phyloP scores from a whole-genome alignment of 768 basidiomycete species.

The Lactarius trivialis region DNA sequence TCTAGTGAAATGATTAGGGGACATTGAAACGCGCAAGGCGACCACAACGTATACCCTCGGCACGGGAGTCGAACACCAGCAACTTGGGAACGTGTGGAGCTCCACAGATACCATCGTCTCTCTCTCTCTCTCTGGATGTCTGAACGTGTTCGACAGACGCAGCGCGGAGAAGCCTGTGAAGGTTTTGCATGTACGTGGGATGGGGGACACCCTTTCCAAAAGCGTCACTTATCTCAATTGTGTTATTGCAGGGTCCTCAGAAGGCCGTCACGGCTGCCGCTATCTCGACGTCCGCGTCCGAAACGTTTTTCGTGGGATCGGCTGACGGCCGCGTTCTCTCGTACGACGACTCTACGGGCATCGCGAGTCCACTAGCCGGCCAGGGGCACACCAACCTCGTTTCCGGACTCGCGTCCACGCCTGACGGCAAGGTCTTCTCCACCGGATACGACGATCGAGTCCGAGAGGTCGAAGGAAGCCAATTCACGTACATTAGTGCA shows the following conservation, averaged over 20 bases:
- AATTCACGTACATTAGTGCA: slow-evolving; percentile 42
- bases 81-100: slow-evolving; percentile 85
- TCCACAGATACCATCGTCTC: slow-evolving; percentile 67
- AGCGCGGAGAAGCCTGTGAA: slow-evolving; percentile 48
- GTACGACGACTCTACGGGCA: slow-evolving; percentile 49
- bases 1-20: slow-evolving; percentile 48
- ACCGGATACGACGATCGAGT: slow-evolving; percentile 78
- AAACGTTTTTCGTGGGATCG: slow-evolving; percentile 76
- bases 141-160: slow-evolving; percentile 79
- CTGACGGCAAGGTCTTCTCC: slow-evolving; percentile 52
- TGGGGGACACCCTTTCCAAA: neutral
- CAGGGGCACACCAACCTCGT: slow-evolving; percentile 67
- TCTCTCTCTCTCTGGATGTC: slow-evolving; percentile 71
- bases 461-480: slow-evolving; percentile 51
- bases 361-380: slow-evolving; percentile 47
- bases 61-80: slow-evolving; percentile 69
- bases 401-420: slow-evolving; percentile 47
- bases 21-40: slow-evolving; percentile 64
- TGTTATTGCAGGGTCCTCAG: slow-evolving; percentile 60
- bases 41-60: slow-evolving; percentile 68
- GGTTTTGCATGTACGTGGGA: slow-evolving; percentile 49
- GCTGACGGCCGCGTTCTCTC: slow-evolving; percentile 71
- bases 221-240: neutral
- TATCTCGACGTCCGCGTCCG: slow-evolving; percentile 26
- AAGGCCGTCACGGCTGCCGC: slow-evolving; percentile 64